Evolutionary conservation across 768 basidiomycete genomes (phyloP).

Genomic region (Ramaria sp.): DNA sequence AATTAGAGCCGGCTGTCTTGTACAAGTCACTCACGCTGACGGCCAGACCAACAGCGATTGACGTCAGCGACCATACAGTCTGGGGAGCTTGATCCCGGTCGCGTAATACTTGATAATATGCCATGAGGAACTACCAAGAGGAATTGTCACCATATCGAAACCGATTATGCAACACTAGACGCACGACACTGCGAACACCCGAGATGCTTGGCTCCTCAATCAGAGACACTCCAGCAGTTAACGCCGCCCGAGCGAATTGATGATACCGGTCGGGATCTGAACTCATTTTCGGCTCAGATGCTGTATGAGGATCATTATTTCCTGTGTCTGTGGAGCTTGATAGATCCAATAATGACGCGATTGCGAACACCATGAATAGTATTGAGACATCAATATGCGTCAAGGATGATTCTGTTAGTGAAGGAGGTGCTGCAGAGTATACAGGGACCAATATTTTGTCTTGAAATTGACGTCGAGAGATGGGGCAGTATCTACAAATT

Average conservation of each 20-base stretch:
- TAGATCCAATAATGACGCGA: constrained; percentile 25
- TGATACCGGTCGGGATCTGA: constrained; percentile 29
- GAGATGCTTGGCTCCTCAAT: constrained; percentile 33
- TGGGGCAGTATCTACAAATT: constrained; percentile 32
- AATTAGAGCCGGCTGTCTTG: neutral
- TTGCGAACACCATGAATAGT: constrained; percentile 41
- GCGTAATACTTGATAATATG: constrained; percentile 25
- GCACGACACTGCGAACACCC: constrained; percentile 33
- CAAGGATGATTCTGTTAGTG: neutral
- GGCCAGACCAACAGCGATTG: neutral
- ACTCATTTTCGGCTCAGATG: constrained; percentile 6
- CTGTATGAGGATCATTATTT: constrained; percentile 8
- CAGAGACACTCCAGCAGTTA: constrained; percentile 32
- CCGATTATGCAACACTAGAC: constrained; percentile 23
- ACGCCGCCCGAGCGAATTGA: constrained; percentile 35
- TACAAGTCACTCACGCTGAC: neutral
- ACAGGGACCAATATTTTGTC: constrained; percentile 18
- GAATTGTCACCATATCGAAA: constrained; percentile 1
- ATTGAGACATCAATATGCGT: constrained; percentile 27
- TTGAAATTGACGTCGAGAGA: constrained; percentile 31
- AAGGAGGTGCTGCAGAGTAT: constrained; percentile 23
- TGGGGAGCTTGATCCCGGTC: neutral
- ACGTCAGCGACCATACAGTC: neutral
- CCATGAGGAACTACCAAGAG: constrained; percentile 24
- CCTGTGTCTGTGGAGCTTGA: constrained; percentile 25